A percentile compares a stretch with the other conserved stretches of the same genome.
Evolutionary conservation across 805 yeast genomes (phyloP).

Genomic region (Zygoascus ofunaensis): DNA sequence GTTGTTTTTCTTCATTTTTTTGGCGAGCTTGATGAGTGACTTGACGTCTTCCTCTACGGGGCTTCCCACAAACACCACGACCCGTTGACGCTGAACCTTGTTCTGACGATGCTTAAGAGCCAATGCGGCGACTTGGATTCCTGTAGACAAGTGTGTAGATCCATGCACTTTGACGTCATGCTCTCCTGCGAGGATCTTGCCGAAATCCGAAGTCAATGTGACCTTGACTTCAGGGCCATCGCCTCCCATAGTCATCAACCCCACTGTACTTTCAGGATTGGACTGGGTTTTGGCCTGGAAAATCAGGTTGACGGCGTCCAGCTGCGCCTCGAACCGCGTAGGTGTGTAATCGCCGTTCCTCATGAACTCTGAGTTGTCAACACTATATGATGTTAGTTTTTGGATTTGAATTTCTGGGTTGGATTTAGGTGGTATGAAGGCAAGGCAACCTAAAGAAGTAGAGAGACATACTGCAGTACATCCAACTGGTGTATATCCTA

Average conservation of each 20-base stretch:
- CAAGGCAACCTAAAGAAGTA: too few species aligned
- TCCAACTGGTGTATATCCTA: too few species aligned
- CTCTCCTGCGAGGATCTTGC: slow-evolving; percentile 73
- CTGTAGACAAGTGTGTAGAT: slow-evolving; percentile 58
- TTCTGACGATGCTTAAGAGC: slow-evolving; percentile 96
- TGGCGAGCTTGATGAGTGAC: slow-evolving; percentile 76
- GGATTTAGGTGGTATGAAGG: too few species aligned
- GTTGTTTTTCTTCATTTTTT: slow-evolving; percentile 86
- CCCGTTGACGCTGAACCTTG: slow-evolving; percentile 83
- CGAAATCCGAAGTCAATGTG: slow-evolving; percentile 79
- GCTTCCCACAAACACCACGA: slow-evolving; percentile 80
- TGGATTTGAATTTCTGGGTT: too few species aligned
- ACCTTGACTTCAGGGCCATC: slow-evolving; percentile 68
- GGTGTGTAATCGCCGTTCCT: slow-evolving; percentile 91
- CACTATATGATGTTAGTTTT: not conserved
- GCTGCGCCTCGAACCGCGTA: slow-evolving; percentile 84
- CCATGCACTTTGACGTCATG: slow-evolving; percentile 72
- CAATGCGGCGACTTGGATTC: slow-evolving; percentile 84
- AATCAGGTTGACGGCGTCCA: slow-evolving; percentile 78
- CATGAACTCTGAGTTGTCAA: slow-evolving; percentile 93
- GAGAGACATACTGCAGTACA: too few species aligned
- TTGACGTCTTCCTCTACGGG: slow-evolving; percentile 64
- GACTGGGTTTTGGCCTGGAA: slow-evolving; percentile 78
- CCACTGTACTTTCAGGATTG: slow-evolving; percentile 93
- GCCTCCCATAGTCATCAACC: slow-evolving; percentile 83